phyloP scores from a whole-genome alignment of 345 rosid genomes.

The Citrus inodora region DNA sequence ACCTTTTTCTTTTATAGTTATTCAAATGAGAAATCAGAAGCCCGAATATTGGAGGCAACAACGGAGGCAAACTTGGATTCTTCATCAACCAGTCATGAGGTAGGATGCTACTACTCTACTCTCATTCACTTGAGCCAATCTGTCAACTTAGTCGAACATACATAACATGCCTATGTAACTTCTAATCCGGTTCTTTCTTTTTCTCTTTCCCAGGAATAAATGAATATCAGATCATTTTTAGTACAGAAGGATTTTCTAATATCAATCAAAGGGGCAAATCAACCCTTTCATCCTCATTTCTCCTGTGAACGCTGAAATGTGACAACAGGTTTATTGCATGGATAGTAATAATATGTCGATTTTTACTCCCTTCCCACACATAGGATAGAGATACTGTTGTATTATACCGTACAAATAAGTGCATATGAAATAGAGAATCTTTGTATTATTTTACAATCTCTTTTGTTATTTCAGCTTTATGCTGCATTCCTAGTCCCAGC shows the following conservation, averaged over 20 bases:
- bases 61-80: conserved; percentile 42
- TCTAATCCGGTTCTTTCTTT: background rate
- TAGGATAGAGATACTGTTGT: background rate
- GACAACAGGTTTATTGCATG: too few relatives aligned
- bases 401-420: background rate
- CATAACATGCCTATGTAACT: background rate
- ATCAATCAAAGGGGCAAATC: background rate
- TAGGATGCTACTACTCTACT: conserved; percentile 6
- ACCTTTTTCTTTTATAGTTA: conserved; percentile 38
- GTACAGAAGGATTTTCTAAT: background rate
- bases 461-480: background rate
- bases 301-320: background rate
- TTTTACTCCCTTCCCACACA: too few relatives aligned
- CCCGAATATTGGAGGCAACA: conserved; percentile 37
- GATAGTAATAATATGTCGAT: too few relatives aligned
- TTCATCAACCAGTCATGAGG: conserved; percentile 39
- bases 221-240: background rate
- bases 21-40: conserved; percentile 81
- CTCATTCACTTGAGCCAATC: background rate
- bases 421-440: background rate
- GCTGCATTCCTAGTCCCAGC: too few relatives aligned
- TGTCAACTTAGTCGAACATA: background rate
- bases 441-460: background rate
- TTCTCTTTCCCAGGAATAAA: conserved; percentile 12
- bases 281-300: background rate